Evolutionary conservation across 192 early-diverging fungal species (phyloP).

Genomic region (Kappamyces sp.): DNA sequence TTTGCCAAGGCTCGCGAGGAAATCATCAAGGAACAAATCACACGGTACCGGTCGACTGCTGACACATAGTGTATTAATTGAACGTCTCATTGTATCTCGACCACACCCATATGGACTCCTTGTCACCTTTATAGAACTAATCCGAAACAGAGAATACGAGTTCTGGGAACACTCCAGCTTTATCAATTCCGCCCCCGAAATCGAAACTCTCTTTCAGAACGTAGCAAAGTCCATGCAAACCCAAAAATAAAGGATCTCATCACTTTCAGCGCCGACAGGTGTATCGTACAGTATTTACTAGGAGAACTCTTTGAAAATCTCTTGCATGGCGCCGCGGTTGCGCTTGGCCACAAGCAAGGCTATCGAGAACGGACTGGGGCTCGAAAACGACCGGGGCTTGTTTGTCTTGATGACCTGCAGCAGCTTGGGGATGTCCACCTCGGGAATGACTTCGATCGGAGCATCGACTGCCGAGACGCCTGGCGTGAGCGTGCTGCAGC

Average conservation of each 20-base stretch:
- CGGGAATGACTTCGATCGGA: background rate
- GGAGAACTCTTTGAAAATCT: too few species aligned
- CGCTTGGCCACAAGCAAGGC: too few species aligned
- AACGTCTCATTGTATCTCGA: slow-evolving; percentile 90
- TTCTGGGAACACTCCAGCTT: slow-evolving; percentile 68
- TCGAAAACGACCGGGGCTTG: background rate
- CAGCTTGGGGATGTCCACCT: slow-evolving; percentile 5
- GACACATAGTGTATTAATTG: slow-evolving; percentile 71
- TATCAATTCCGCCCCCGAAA: slow-evolving; percentile 68
- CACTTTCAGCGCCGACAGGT: too few species aligned
- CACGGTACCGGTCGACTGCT: slow-evolving; percentile 43
- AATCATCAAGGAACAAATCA: slow-evolving; percentile 88
- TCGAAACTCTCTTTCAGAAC: slow-evolving; percentile 71
- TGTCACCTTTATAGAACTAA: slow-evolving; percentile 95
- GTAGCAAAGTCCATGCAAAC: slow-evolving; percentile 47
- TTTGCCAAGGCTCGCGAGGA: slow-evolving; percentile 76
- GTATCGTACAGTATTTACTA: too few species aligned
- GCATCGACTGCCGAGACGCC: background rate
- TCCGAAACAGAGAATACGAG: slow-evolving; percentile 79
- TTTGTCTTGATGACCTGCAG: background rate
- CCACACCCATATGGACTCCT: slow-evolving; percentile 97
- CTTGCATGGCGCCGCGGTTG: too few species aligned
- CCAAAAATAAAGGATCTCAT: too few species aligned
- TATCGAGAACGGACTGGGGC: too few species aligned
- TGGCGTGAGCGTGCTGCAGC: background rate